Percentiles rank a stretch among this genome's conserved stretches.
These are phyloP conservation scores for Aspergillus felis DNA, from an alignment of 2,329 filamentous ascomycete genomes.

Conservation along the genomic window DNA sequence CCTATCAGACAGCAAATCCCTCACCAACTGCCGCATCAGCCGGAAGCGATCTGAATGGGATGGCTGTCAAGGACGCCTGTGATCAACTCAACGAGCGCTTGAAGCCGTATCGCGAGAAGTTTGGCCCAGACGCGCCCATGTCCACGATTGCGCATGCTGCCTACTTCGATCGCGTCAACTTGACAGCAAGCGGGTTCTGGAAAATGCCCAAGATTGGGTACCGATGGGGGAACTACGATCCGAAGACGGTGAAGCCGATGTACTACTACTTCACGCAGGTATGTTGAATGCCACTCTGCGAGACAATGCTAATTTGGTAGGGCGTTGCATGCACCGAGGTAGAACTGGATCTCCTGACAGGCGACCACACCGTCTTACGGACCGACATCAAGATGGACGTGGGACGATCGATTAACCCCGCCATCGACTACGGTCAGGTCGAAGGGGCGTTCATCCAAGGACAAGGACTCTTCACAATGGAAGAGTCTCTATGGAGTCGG, in stretches of 20 bases:
- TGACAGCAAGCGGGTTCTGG: constrained; percentile 97
- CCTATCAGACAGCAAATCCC: constrained; percentile 91
- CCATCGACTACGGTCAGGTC: constrained; percentile 78
- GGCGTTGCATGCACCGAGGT: constrained; percentile 85
- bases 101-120: constrained; percentile 76
- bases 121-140: constrained; percentile 69
- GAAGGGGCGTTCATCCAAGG: constrained; percentile 80
- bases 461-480: constrained; percentile 73
- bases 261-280: constrained; percentile 98
- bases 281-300: too few relatives aligned
- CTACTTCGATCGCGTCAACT: constrained; percentile 93
- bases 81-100: constrained; percentile 83
- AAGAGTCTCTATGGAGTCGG: constrained; percentile 66
- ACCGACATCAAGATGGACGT: constrained; percentile 98
- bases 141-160: constrained; percentile 84
- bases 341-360: constrained; percentile 88
- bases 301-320: too few relatives aligned
- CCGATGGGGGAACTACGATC: constrained; percentile 77
- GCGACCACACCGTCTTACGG: constrained; percentile 84
- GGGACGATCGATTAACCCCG: constrained; percentile 57
- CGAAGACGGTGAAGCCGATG: constrained; percentile 65
- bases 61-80: constrained; percentile 91
- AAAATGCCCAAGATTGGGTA: constrained; percentile 97
- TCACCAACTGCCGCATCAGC: constrained; percentile 92
- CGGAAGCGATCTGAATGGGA: constrained; percentile 91